A percentile compares a stretch with the other conserved stretches of the same genome.
phyloP scores from a whole-genome alignment of 2,329 filamentous ascomycete species.

The Claviceps digitariae region DNA sequence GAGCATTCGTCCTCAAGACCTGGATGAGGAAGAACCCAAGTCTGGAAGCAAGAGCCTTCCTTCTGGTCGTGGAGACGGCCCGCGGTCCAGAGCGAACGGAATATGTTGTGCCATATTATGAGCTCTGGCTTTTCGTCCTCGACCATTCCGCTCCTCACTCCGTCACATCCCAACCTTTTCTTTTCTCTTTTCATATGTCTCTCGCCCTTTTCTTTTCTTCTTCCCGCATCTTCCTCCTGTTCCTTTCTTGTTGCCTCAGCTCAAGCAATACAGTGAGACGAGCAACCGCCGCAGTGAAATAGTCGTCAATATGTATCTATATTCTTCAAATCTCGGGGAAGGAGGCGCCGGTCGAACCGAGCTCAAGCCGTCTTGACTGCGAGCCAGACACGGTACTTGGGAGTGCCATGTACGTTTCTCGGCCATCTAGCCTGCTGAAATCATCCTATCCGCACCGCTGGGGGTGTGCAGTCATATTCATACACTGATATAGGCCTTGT shows the following conservation, averaged over 20 bases:
- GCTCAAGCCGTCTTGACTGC: background rate
- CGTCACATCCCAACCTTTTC: too few relatives aligned
- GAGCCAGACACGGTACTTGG: too few relatives aligned
- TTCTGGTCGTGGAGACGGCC: constrained; percentile 27
- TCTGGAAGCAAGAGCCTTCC: constrained; percentile 40
- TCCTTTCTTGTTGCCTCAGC: background rate
- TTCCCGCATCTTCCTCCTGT: background rate
- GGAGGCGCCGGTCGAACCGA: background rate
- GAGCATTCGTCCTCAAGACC: constrained; percentile 77
- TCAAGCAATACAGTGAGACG: background rate
- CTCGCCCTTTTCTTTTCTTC: background rate
- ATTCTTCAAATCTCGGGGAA: background rate
- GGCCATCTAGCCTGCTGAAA: too few relatives aligned
- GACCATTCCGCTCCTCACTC: too few relatives aligned
- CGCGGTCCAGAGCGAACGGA: constrained; percentile 26
- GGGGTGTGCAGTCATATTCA: background rate
- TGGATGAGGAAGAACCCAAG: constrained; percentile 68
- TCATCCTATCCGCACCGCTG: too few relatives aligned
- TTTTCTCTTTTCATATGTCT: background rate
- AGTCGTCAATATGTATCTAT: background rate
- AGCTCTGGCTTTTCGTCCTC: constrained; percentile 6
- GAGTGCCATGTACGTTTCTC: too few relatives aligned
- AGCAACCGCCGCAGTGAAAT: background rate
- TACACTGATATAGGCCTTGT: background rate
- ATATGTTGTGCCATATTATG: constrained; percentile 39